These are phyloP conservation scores for Physcia stellaris DNA, from an alignment of 495 filamentous ascomycete genomes.

Conservation along the genomic window DNA sequence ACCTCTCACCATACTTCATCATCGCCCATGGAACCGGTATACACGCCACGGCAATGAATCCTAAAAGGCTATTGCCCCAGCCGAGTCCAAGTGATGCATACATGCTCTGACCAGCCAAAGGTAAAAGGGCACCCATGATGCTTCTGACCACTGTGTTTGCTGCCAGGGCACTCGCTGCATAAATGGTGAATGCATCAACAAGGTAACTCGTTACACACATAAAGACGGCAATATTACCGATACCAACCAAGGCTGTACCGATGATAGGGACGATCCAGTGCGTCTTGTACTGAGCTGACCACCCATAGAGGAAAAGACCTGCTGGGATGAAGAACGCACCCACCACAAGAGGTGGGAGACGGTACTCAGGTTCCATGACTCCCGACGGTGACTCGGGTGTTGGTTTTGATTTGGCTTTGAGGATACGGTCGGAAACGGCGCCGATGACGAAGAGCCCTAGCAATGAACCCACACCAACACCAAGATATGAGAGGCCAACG, in stretches of 20 bases:
- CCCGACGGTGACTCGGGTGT: too few relatives aligned
- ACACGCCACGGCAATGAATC: slow-evolving; percentile 25
- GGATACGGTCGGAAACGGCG: slow-evolving; percentile 29
- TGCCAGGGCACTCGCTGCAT: slow-evolving; percentile 35
- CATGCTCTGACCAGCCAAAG: slow-evolving; percentile 32
- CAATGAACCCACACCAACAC: slow-evolving; percentile 42
- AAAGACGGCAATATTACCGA: slow-evolving; percentile 20
- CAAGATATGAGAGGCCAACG: slow-evolving; percentile 53
- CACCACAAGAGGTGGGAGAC: slow-evolving; percentile 17
- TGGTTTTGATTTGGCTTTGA: too few relatives aligned
- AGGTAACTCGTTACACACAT: slow-evolving; percentile 41
- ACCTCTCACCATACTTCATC: slow-evolving; percentile 14
- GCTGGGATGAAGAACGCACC: slow-evolving; percentile 9
- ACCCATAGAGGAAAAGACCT: slow-evolving; percentile 21
- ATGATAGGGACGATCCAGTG: slow-evolving; percentile 25
- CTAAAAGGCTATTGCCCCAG: slow-evolving; percentile 31
- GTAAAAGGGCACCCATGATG: slow-evolving; percentile 33
- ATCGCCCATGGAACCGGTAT: slow-evolving; percentile 20
- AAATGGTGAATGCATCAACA: slow-evolving; percentile 38
- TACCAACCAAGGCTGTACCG: slow-evolving; percentile 7
- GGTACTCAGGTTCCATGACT: slow-evolving; percentile 13
- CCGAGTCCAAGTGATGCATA: slow-evolving; percentile 28
- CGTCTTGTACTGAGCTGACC: slow-evolving; percentile 9
- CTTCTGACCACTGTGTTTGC: slow-evolving; percentile 34
- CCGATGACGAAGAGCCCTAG: slow-evolving; percentile 32